phyloP scores from a whole-genome alignment of 495 filamentous ascomycete genomes.

The Neurospora sp. region DNA sequence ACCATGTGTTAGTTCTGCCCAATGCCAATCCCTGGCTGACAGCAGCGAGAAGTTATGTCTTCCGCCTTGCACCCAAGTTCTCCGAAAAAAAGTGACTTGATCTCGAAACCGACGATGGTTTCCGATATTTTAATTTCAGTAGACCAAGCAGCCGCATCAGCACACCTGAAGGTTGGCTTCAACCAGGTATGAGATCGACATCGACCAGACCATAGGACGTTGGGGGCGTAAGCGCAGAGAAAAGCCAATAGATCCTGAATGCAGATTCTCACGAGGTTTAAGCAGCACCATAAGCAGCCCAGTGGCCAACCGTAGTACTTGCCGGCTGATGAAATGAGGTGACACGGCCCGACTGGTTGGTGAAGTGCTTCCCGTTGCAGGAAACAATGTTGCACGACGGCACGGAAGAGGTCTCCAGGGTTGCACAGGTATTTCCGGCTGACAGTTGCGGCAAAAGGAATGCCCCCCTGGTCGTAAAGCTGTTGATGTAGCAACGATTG shows the following conservation, averaged over 20 bases:
- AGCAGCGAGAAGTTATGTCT: neutral
- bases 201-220: neutral
- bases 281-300: neutral
- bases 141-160: neutral
- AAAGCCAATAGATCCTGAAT: neutral
- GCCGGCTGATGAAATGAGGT: neutral
- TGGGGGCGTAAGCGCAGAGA: neutral
- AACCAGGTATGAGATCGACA: neutral
- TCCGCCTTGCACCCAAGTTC: neutral
- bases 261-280: neutral
- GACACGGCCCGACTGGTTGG: neutral
- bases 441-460: neutral
- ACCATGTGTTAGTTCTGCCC: neutral
- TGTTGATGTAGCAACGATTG: neutral
- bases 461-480: neutral
- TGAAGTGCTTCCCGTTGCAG: neutral
- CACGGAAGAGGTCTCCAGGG: neutral
- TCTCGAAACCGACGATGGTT: neutral
- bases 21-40: neutral
- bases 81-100: neutral
- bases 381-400: neutral
- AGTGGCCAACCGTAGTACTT: neutral
- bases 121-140: too few species aligned
- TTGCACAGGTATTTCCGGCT: neutral
- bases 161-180: neutral